Base-by-base conservation (phyloP, 345 rosid genomes). In the Dipteronia sinensis region DNA sequence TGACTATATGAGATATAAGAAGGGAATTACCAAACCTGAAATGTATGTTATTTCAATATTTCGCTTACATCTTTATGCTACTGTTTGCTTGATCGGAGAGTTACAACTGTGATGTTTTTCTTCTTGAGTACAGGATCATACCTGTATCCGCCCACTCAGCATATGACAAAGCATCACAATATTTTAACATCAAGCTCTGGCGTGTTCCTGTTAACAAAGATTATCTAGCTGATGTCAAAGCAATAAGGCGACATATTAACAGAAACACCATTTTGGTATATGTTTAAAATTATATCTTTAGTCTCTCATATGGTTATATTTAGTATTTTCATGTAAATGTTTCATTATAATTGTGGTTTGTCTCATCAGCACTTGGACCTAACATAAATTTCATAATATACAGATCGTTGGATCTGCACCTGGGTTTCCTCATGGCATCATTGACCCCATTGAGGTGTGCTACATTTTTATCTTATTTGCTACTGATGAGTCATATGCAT, bases 391-490 rank as follows among this genome's bases (percentile, higher is more conserved):
- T 67, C 70, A 63, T 83, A 59, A 47, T 76, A 49, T 87, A 73
- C 89, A 96, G 99, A 92, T 96, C 84, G 97, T 96, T 84, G 99
- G 97, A 85, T 96, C 99, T 81, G 97, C 99, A 40, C 98, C 99
- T 49, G 98, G 98, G 29, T 96, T 82, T 78, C 99, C 98, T 85
- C 99, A 96, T 81, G 98, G 99, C 81, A 90, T 96, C 82, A 89
- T 96, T 29, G 99, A 94, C 78, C 98, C 98, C 77, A 96, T 96
- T 76, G 94, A 94, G 95, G 99, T 94, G 78, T 67, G 85, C 71
- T 73, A 49, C 44, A 65, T 20, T 76, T 66, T 20, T 6, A 62
- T 51, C 7, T 8, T 78, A n/a, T 56, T 23, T 2, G 49, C 53
- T 11, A 25, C 20, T 53, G 59, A 20, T 67, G 29, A 29, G 67